phyloP scores from a whole-genome alignment of 129 eudicot genomes.

The Tagetes erecta region DNA sequence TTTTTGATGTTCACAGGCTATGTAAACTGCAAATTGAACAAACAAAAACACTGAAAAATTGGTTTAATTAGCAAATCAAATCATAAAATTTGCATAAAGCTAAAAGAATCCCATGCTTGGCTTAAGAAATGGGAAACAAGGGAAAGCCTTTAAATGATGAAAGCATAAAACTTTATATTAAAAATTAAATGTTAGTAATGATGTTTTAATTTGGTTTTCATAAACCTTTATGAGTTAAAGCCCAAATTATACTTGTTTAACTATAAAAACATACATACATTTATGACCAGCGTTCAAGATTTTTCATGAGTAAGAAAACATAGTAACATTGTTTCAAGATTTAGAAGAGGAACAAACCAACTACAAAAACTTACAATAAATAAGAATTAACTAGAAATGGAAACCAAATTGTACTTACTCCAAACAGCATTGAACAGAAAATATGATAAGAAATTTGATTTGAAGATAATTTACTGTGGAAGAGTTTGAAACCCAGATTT shows the following conservation, averaged over 20 bases:
- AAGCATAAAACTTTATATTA: conserved; percentile 28
- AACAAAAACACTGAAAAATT: background rate
- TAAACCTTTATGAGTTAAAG: background rate
- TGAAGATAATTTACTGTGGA: background rate
- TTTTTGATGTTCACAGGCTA: background rate
- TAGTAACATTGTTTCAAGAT: background rate
- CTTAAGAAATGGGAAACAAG: conserved; percentile 31
- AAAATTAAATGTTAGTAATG: background rate
- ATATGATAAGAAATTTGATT: background rate
- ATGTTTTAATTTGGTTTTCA: conserved; percentile 2
- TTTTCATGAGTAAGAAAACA: background rate
- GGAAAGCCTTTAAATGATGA: conserved; percentile 24
- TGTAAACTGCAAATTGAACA: conserved; percentile 30
- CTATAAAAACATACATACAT: background rate
- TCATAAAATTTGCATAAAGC: background rate
- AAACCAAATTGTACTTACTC: conserved; percentile 2
- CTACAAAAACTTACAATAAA: background rate
- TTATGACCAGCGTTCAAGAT: conserved; percentile 16
- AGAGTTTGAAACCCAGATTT: background rate
- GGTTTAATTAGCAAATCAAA: background rate
- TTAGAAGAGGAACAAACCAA: background rate
- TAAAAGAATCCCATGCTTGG: conserved; percentile 28
- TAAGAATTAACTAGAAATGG: background rate
- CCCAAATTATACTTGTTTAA: background rate
- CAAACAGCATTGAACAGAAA: background rate